Evolutionary conservation across 345 rosid genomes (phyloP).

Genomic region (Kandelia obovata): DNA sequence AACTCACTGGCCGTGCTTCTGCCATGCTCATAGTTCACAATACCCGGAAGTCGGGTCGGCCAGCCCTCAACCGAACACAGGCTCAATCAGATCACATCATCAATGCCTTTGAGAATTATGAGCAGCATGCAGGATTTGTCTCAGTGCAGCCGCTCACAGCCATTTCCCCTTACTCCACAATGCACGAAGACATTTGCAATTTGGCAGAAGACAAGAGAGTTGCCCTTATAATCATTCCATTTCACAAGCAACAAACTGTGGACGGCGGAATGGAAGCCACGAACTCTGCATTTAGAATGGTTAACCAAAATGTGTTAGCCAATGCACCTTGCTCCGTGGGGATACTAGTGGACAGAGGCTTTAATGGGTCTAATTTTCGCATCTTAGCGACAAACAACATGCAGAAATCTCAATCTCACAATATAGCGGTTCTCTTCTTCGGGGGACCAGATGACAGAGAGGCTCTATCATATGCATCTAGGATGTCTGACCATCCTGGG

Average conservation of each 20-base stretch:
- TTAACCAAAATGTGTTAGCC: conserved; percentile 70
- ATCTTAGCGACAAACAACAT: no score
- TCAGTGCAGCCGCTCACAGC: conserved; percentile 84
- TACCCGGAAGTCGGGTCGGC: conserved; percentile 61
- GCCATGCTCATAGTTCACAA: conserved; percentile 92
- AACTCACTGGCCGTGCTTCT: conserved; percentile 92
- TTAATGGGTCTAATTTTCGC: conserved; percentile 35
- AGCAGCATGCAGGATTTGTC: conserved; percentile 53
- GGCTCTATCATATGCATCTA: conserved; percentile 71
- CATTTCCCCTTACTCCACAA: conserved; percentile 86
- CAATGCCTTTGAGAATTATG: conserved; percentile 77
- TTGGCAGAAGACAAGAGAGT: conserved; percentile 87
- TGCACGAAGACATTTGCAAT: conserved; percentile 90
- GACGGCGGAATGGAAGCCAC: conserved; percentile 97
- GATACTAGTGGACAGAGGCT: conserved; percentile 83
- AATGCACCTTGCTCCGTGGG: conserved; percentile 88
- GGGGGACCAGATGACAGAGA: conserved; percentile 93
- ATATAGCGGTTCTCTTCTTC: conserved; percentile 69
- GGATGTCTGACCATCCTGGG: conserved; percentile 76
- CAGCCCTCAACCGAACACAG: conserved; percentile 78
- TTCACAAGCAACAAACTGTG: conserved; percentile 89
- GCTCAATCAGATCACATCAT: conserved; percentile 95
- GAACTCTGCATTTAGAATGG: conserved; percentile 70
- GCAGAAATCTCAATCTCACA: conserved; percentile 35
- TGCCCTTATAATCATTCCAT: conserved; percentile 71